Conservation (phyloP, 768 basidiomycete species). For the Rhodotorula graminis region DNA sequence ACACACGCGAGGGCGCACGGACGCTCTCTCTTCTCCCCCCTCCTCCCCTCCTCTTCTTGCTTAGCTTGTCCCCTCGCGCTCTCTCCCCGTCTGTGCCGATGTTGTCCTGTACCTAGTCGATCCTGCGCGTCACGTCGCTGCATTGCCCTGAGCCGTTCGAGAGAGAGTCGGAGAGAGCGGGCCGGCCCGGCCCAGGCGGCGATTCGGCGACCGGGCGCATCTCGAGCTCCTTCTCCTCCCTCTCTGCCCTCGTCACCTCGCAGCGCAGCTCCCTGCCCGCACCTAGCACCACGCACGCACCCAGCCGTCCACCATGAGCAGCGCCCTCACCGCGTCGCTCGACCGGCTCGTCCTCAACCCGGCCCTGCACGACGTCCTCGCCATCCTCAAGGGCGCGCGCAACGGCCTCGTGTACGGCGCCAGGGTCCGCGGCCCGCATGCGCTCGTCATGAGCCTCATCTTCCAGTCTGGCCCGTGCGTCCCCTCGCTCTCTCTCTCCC, state of each 20-base stretch:
- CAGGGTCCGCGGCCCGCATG: constrained; percentile 91
- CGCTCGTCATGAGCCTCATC: constrained; percentile 88
- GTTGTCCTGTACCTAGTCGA: neutral
- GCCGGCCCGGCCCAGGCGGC: too few relatives aligned
- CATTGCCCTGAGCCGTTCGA: too few relatives aligned
- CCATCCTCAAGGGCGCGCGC: constrained; percentile 79
- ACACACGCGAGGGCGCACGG: neutral
- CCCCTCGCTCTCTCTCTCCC: neutral
- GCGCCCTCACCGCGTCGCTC: neutral
- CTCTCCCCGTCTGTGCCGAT: neutral
- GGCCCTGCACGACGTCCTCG: constrained; percentile 79
- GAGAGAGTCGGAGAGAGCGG: too few relatives aligned
- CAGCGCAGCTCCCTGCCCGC: neutral
- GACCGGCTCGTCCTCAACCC: constrained; percentile 52
- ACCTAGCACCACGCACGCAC: too few relatives aligned
- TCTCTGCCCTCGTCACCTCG: too few relatives aligned
- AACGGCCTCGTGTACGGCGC: constrained; percentile 86
- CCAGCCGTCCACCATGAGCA: neutral
- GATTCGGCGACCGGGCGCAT: too few relatives aligned
- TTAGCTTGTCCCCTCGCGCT: neutral
- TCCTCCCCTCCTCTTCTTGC: too few relatives aligned
- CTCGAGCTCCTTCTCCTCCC: too few relatives aligned
- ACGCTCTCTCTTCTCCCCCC: neutral
- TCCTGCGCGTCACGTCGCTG: too few relatives aligned
- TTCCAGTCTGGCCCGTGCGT: constrained; percentile 88